Base-by-base conservation (phyloP, 768 basidiomycete species). In the Phylloporus scabripes region DNA sequence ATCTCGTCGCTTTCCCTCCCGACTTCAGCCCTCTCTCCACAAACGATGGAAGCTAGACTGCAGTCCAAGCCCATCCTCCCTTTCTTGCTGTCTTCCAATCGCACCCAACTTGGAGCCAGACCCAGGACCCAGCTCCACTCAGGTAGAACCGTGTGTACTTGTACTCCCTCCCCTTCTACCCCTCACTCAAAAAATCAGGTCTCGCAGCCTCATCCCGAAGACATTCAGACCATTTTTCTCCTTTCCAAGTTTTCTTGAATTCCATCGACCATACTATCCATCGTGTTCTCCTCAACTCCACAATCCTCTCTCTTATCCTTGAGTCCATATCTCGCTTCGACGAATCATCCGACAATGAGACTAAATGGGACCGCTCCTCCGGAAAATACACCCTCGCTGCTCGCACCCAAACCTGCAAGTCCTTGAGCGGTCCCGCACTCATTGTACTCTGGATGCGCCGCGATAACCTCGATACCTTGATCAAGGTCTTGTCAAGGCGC, bases 231-330 rank as follows among this genome's bases (percentile, higher is more conserved):
- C n/a, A n/a, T 32, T 23, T 2, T 45, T 42, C 2, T 20, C 48
- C 1, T 23, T 50, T 17, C 42, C 50, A 3, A 26, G 46, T 2
- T 46, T 18, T 6, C 9, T 52, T 7, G 51, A 9, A 20, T 32
- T 7, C 14, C 42, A 12, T 7, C 34, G 52, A 17, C 26, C 24
- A 5, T 3, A 44, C 55, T 34, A 48, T 64, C 12, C 62, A 64
- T 32, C 62, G 54, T 0, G 54, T 52, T 24, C 52, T 64, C 17
- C 54, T 64, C 29, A 20, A 66, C 15, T 42, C 55, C 0, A 56
- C 65, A 44, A 57, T 64, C 5, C 11, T 66, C 5, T 42, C 24
- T 8, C 49, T 66, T 24, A 57, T 66, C n/a, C 56, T 66, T 33
- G 54, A 52, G 1, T 61, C 43, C 29, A 26, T 64, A 21, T 50